These are phyloP conservation scores for Arabidopsis arenosa DNA, from an alignment of 345 rosid species.

Conservation along the genomic window DNA sequence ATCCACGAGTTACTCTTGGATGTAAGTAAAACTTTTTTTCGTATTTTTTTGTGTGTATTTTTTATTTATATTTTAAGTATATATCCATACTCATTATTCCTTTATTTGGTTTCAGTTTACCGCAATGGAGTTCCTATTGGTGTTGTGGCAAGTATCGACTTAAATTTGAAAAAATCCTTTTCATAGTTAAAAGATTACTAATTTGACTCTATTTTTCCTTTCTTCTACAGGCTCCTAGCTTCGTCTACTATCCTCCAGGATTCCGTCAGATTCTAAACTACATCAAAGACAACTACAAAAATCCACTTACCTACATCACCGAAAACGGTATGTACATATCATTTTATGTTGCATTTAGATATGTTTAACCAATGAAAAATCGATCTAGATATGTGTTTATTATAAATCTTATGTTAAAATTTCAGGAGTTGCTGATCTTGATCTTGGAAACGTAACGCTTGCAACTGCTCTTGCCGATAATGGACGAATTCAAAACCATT, in stretches of 20 bases:
- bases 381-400: not conserved
- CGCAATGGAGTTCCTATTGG: constrained; percentile 35
- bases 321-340: constrained; percentile 31
- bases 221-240: constrained; percentile 13
- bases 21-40: constrained; percentile 2
- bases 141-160: constrained; percentile 7
- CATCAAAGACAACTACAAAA: constrained; percentile 28
- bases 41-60: too few species aligned
- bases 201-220: not conserved
- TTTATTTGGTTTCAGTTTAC: constrained; percentile 2
- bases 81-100: not conserved
- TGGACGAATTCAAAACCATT: constrained; percentile 30
- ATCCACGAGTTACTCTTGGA: constrained; percentile 31
- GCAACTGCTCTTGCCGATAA: constrained; percentile 29
- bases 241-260: constrained; percentile 40
- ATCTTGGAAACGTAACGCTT: constrained; percentile 22
- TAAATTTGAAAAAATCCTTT: not conserved
- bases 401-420: not conserved
- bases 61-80: too few species aligned
- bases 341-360: not conserved
- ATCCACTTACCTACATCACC: constrained; percentile 44
- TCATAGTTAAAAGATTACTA: not conserved
- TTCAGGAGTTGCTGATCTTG: constrained; percentile 37
- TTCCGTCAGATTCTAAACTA: constrained; percentile 31
- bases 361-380: not conserved